A percentile compares a stretch with the other conserved stretches of the same genome.
Evolutionary conservation across 2,329 filamentous ascomycete species (phyloP).

Genomic region (Tetracladium maxilliforme): DNA sequence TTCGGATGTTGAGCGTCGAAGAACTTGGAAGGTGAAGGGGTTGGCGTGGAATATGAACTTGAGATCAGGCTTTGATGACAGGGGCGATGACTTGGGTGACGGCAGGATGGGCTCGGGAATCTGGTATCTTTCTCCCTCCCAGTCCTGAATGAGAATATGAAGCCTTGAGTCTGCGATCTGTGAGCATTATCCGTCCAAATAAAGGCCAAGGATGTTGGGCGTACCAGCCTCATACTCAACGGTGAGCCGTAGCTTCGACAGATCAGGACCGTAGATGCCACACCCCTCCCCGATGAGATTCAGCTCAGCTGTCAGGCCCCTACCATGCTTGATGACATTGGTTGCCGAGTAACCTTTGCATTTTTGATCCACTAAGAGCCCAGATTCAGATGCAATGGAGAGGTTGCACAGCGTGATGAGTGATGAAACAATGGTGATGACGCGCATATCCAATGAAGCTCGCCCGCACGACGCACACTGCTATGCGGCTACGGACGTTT

Average conservation of each 20-base stretch:
- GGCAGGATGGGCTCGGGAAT: conserved; percentile 56
- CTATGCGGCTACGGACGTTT: too few relatives aligned
- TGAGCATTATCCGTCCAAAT: neutral
- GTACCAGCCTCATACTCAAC: conserved; percentile 47
- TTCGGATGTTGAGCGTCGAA: conserved; percentile 27
- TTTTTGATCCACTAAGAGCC: too few relatives aligned
- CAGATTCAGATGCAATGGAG: too few relatives aligned
- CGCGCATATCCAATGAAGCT: too few relatives aligned
- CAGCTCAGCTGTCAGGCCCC: conserved; percentile 39
- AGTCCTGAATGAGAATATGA: conserved; percentile 62
- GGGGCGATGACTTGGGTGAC: conserved; percentile 9
- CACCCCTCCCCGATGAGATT: conserved; percentile 42
- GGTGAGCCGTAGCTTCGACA: conserved; percentile 35
- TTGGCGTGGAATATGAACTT: conserved; percentile 24
- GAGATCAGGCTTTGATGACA: conserved; percentile 23
- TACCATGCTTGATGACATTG: conserved; percentile 25
- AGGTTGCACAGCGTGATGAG: too few relatives aligned
- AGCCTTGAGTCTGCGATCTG: conserved; percentile 41
- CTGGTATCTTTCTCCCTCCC: conserved; percentile 56
- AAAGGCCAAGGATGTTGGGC: neutral
- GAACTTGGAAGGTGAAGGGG: conserved; percentile 55
- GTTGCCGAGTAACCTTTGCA: conserved; percentile 37
- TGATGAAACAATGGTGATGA: too few relatives aligned
- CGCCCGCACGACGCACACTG: too few relatives aligned
- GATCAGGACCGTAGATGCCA: conserved; percentile 40